These are phyloP conservation scores for Pseudogymnoascus sp. DNA, from an alignment of 2,329 filamentous ascomycete genomes.

Conservation along the genomic window DNA sequence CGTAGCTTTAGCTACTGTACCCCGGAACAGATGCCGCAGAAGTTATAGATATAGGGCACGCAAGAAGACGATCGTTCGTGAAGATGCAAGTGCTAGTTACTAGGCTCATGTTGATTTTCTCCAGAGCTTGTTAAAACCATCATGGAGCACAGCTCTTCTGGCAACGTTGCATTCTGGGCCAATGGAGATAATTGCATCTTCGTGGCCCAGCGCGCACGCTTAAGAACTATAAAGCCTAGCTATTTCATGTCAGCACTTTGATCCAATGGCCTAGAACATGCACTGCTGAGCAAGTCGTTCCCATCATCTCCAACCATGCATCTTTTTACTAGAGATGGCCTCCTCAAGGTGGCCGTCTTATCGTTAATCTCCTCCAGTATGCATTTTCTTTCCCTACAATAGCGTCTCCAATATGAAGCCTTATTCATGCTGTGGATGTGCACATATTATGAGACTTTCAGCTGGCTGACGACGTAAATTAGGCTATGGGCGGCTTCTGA, in stretches of 20 bases:
- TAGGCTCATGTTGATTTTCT: not conserved
- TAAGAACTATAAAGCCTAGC: not conserved
- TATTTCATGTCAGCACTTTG: not conserved
- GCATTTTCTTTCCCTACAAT: not conserved
- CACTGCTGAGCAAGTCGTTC: constrained; percentile 9
- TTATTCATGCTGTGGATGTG: not conserved
- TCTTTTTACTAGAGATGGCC: constrained; percentile 11
- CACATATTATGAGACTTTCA: not conserved
- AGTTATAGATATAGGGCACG: not conserved
- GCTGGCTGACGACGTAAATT: not conserved
- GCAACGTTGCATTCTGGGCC: constrained; percentile 7
- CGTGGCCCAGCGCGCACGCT: not conserved
- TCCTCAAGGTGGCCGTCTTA: not conserved
- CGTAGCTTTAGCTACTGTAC: not conserved
- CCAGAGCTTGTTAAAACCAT: not conserved
- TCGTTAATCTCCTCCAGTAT: constrained; percentile 1
- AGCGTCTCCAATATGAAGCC: not conserved
- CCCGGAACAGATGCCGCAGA: not conserved
- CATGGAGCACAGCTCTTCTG: not conserved
- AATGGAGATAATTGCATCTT: not conserved
- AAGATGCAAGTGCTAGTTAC: not conserved
- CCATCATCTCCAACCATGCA: constrained; percentile 16
- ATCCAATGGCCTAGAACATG: not conserved
- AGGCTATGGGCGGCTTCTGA: not conserved
- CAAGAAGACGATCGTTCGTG: not conserved